Conservation (phyloP, 2,329 filamentous ascomycete genomes). For the Rutstroemia sp. region DNA sequence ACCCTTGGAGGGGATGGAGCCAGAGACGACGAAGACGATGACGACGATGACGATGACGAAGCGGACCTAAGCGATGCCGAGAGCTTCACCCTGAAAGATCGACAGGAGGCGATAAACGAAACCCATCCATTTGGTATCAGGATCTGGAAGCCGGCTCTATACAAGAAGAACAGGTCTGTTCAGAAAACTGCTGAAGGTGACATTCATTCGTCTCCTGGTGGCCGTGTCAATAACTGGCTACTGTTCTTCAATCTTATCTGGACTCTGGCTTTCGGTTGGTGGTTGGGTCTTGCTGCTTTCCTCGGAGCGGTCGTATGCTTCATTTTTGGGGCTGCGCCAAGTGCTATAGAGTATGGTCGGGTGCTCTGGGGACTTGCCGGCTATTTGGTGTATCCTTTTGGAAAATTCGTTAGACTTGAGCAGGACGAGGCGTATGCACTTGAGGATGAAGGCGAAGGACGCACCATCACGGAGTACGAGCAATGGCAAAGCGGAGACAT, state of each 20-base stretch:
- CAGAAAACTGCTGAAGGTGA: slow-evolving; percentile 94
- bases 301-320: slow-evolving; percentile 72
- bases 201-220: slow-evolving; percentile 90
- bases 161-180: slow-evolving; percentile 95
- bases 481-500: slow-evolving; percentile 98
- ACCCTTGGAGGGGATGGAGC: slow-evolving; percentile 32
- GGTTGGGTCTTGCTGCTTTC: slow-evolving; percentile 73
- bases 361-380: slow-evolving; percentile 76
- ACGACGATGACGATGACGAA: slow-evolving; percentile 56
- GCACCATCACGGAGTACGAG: slow-evolving; percentile 97
- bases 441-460: slow-evolving; percentile 90
- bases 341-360: slow-evolving; percentile 76
- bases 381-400: slow-evolving; percentile 94
- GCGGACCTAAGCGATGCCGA: slow-evolving; percentile 81
- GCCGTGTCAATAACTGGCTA: slow-evolving; percentile 76
- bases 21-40: slow-evolving; percentile 34
- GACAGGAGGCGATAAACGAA: slow-evolving; percentile 96
- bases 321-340: slow-evolving; percentile 68
- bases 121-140: slow-evolving; percentile 98
- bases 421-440: slow-evolving; percentile 91
- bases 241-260: slow-evolving; percentile 84
- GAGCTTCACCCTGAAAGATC: slow-evolving; percentile 95
- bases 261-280: slow-evolving; percentile 93
- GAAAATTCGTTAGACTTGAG: slow-evolving; percentile 88
- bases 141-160: slow-evolving; percentile 96